A percentile compares a stretch with the other conserved stretches of the same genome.
These are phyloP conservation scores for Psidium friedrichsthalianum DNA, from an alignment of 345 rosid genomes.

Conservation along the genomic window DNA sequence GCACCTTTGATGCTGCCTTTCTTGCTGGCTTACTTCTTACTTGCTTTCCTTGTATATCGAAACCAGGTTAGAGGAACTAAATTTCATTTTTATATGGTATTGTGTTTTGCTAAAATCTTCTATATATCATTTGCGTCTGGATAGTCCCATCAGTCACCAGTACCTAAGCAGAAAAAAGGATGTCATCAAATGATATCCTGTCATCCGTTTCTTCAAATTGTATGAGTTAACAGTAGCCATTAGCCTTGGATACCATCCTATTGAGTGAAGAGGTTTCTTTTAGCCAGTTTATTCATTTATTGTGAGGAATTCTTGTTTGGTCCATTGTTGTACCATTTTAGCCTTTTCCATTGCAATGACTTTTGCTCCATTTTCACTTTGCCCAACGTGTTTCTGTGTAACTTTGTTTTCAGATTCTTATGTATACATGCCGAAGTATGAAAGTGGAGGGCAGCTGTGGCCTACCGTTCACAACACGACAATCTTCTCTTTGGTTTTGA, in stretches of 20 bases:
- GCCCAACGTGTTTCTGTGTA: neutral
- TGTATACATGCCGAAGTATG: slow-evolving; percentile 59
- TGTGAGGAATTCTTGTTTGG: neutral
- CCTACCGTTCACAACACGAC: slow-evolving; percentile 79
- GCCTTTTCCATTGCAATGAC: neutral
- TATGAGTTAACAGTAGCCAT: neutral
- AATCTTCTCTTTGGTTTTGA: slow-evolving; percentile 73
- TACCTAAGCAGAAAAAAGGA: neutral
- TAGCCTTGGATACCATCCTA: neutral
- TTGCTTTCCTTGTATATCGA: slow-evolving; percentile 61
- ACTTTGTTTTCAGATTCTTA: slow-evolving; percentile 46
- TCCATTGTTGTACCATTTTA: neutral
- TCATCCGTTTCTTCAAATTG: neutral
- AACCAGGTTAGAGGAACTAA: slow-evolving; percentile 47
- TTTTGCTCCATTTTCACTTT: neutral
- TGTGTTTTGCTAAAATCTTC: neutral
- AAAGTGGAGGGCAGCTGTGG: slow-evolving; percentile 85
- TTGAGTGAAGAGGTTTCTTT: neutral
- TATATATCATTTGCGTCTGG: neutral
- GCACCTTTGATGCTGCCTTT: slow-evolving; percentile 81
- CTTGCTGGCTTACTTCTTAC: slow-evolving; percentile 56
- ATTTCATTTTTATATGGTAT: neutral
- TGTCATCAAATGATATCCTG: neutral
- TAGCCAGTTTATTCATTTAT: neutral
- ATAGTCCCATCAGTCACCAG: neutral